Conservation (phyloP, 257 asterid species). For the Lycium barbarum region DNA sequence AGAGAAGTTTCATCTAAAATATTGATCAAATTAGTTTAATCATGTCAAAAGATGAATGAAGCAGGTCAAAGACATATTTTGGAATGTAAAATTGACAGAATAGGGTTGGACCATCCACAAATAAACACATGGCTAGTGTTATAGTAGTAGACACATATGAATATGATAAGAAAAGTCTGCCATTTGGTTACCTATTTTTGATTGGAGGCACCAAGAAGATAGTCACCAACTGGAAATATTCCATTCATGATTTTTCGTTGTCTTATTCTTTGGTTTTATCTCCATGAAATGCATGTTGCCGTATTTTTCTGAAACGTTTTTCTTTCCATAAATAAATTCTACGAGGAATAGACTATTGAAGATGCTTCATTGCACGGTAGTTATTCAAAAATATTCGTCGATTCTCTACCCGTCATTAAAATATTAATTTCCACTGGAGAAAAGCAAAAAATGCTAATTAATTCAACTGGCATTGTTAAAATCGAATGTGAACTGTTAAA, state of each 20-base stretch:
- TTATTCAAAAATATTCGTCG: not conserved
- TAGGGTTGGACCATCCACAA: not conserved
- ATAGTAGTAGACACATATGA: not conserved
- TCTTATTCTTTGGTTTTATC: not conserved
- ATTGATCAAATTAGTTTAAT: not conserved
- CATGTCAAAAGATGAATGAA: not conserved
- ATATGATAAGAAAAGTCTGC: not conserved
- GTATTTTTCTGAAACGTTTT: not conserved
- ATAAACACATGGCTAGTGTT: not conserved
- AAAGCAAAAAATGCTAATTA: not conserved
- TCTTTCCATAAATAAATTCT: not conserved
- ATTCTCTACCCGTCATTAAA: not conserved
- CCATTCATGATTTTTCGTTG: not conserved
- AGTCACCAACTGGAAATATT: not conserved
- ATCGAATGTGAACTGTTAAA: not conserved
- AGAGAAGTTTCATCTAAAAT: constrained; percentile 9
- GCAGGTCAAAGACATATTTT: not conserved
- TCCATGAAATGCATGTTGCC: not conserved
- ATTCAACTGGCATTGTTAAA: not conserved
- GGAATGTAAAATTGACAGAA: not conserved
- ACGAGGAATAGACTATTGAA: not conserved
- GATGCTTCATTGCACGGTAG: not conserved
- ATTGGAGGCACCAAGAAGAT: not conserved
- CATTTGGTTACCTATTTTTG: not conserved
- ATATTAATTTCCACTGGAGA: not conserved